Evolutionary conservation across 352 stramenopile genomes (phyloP).

Genomic region (Phytopythium boreale): DNA sequence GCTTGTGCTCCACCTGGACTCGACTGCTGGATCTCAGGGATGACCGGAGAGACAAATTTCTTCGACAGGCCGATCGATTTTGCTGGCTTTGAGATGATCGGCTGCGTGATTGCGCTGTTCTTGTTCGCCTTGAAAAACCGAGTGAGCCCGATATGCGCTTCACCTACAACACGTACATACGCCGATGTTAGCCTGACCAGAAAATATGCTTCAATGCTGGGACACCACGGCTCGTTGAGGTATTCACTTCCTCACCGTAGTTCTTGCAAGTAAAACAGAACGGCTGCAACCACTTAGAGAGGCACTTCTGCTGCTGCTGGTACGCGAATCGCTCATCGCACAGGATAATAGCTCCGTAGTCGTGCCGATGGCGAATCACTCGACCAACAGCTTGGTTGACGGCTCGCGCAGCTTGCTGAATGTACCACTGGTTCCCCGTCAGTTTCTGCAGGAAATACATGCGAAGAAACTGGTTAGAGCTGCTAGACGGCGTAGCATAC

Average conservation of each 20-base stretch:
- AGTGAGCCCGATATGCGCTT: constrained; percentile 80
- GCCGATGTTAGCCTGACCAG: background rate
- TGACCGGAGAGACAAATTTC: constrained; percentile 9
- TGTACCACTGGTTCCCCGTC: constrained; percentile 97
- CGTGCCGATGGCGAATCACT: constrained; percentile 97
- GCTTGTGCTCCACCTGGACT: constrained; percentile 8
- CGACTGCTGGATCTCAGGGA: constrained; percentile 1
- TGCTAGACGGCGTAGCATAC: background rate
- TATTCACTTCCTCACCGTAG: constrained; percentile 51
- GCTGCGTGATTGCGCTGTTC: constrained; percentile 23
- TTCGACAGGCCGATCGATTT: constrained; percentile 44
- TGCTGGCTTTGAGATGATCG: constrained; percentile 15
- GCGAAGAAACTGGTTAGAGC: constrained; percentile 4
- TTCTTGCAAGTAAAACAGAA: constrained; percentile 60
- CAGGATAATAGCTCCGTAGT: constrained; percentile 98
- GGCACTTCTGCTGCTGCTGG: constrained; percentile 84
- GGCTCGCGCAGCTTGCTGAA: constrained; percentile 95
- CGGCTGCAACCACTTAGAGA: constrained; percentile 95
- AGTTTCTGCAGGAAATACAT: constrained; percentile 59
- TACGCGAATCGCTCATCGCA: constrained; percentile 96
- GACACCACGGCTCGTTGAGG: background rate
- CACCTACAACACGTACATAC: constrained; percentile 28
- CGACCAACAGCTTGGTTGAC: constrained; percentile 99
- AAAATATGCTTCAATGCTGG: background rate
- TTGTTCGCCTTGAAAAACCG: constrained; percentile 85